A percentile compares a stretch with the other conserved stretches of the same genome.
Conservation (phyloP, 345 rosid genomes). For the Camelina hispida region DNA sequence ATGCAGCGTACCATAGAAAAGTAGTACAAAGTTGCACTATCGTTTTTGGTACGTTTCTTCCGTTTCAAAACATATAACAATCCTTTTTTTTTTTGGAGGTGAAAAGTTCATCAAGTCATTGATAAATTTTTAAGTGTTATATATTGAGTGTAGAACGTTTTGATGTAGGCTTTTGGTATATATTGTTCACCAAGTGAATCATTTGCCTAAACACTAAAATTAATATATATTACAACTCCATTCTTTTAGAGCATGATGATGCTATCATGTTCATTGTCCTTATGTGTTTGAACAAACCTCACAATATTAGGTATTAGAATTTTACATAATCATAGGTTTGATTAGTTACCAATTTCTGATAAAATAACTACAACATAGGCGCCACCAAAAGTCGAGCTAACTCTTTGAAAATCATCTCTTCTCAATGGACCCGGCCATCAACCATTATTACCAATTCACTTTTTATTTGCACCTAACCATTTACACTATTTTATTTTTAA, state of each 20-base stretch:
- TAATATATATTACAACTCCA: not conserved
- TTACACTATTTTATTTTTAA: not conserved
- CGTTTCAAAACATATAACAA: not conserved
- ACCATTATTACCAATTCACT: constrained; percentile 21
- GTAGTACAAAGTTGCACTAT: not conserved
- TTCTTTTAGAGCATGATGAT: not conserved
- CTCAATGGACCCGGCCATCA: constrained; percentile 23
- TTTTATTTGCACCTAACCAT: constrained; percentile 37
- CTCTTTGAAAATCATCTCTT: constrained; percentile 38
- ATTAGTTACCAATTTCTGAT: not conserved
- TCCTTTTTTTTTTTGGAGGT: not conserved
- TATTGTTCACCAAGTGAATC: not conserved
- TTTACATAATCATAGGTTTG: not conserved
- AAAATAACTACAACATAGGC: not conserved
- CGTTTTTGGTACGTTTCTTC: not conserved
- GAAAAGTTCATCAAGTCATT: not conserved
- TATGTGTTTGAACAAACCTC: not conserved
- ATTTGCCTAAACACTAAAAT: not conserved
- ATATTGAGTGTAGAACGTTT: not conserved
- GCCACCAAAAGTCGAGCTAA: constrained; percentile 22
- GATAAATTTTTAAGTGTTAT: not conserved
- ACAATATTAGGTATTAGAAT: not conserved
- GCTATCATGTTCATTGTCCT: not conserved
- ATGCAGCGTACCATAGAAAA: not conserved
- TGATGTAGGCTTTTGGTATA: not conserved